These are phyloP conservation scores for Calophaca sinica DNA, from an alignment of 306 rosid genomes.

Conservation along the genomic window DNA sequence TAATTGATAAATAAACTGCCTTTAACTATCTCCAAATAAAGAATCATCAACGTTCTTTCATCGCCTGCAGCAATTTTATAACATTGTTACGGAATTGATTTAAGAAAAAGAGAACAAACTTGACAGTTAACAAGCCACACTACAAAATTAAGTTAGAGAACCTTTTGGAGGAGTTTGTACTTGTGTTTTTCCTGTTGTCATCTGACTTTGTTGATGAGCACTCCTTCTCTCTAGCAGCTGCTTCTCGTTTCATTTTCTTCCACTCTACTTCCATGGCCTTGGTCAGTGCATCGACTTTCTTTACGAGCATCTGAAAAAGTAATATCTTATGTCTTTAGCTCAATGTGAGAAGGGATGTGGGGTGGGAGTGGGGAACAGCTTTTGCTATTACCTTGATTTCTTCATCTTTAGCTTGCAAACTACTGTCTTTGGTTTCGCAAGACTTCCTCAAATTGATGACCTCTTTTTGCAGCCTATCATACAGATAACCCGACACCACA, in stretches of 20 bases:
- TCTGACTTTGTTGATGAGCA: conserved; percentile 58
- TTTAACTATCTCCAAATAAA: conserved; percentile 45
- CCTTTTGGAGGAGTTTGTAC: conserved; percentile 62
- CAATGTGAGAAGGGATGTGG: neutral
- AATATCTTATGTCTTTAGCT: conserved; percentile 37
- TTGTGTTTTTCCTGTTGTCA: conserved; percentile 59
- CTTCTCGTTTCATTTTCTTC: conserved; percentile 83
- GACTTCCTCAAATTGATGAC: conserved; percentile 71
- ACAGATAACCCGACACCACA: conserved; percentile 83
- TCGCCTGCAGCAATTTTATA: conserved; percentile 55
- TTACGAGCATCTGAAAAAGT: conserved; percentile 70
- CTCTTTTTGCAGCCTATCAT: conserved; percentile 87
- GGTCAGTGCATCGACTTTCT: conserved; percentile 78
- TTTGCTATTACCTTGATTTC: conserved; percentile 73
- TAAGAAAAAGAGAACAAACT: conserved; percentile 21
- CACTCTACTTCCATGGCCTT: conserved; percentile 80
- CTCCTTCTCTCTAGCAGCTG: conserved; percentile 77
- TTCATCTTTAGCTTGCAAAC: conserved; percentile 71
- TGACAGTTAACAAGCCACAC: conserved; percentile 4
- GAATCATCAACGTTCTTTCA: conserved; percentile 48
- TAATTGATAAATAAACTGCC: conserved; percentile 32
- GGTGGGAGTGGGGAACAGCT: neutral
- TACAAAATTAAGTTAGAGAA: conserved; percentile 24
- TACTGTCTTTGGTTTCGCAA: conserved; percentile 66
- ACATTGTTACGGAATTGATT: conserved; percentile 14